phyloP scores from a whole-genome alignment of 2,329 filamentous ascomycete species.

The Penicillium palitans region DNA sequence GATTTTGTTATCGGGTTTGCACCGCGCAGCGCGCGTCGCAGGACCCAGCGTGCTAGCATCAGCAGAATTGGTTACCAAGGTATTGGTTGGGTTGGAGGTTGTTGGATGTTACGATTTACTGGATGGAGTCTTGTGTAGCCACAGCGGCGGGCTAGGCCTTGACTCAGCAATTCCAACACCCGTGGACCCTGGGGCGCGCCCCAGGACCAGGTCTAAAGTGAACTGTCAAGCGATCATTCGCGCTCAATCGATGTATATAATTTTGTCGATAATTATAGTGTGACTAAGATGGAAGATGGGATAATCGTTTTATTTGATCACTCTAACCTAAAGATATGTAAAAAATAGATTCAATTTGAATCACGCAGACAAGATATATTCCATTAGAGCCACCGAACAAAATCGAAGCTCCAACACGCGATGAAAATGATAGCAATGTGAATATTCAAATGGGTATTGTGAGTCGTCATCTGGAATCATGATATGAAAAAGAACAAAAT shows the following conservation, averaged over 20 bases:
- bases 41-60: conserved; percentile 5
- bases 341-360: neutral
- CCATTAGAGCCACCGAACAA: neutral
- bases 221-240: too few species aligned
- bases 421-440: conserved; percentile 13
- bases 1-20: neutral
- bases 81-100: neutral
- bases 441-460: conserved; percentile 28
- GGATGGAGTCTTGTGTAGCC: neutral
- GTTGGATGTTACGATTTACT: neutral
- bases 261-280: neutral
- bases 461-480: conserved; percentile 20
- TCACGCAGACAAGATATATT: conserved; percentile 8
- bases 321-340: neutral
- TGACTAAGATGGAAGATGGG: too few species aligned
- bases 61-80: neutral
- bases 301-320: too few species aligned
- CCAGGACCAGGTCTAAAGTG: neutral
- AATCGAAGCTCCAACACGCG: neutral
- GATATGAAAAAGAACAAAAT: conserved; percentile 7
- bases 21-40: conserved; percentile 4
- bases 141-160: neutral
- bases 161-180: conserved; percentile 4
- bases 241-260: neutral
- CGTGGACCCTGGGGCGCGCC: neutral